Percentiles rank a stretch among this genome's conserved stretches.
phyloP scores from a whole-genome alignment of 805 yeast genomes.

The Geotrichum ghanense region DNA sequence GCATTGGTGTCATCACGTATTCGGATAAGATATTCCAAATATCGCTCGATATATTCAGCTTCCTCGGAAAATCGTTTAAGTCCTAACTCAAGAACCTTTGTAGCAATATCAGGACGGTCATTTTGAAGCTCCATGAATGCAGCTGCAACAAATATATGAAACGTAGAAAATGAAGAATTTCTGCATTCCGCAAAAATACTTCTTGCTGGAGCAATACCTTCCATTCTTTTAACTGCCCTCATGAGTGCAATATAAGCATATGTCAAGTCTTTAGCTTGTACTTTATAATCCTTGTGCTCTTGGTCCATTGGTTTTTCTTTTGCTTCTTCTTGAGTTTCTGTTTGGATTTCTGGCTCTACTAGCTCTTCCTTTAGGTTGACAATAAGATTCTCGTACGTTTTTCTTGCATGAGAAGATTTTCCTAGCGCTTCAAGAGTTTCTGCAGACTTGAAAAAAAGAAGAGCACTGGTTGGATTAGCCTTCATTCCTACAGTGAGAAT shows the following conservation, averaged over 20 bases:
- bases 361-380: conserved; percentile 33
- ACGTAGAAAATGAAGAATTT: conserved; percentile 48
- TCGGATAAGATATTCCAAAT: conserved; percentile 59
- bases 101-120: conserved; percentile 54
- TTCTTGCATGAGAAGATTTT: conserved; percentile 38
- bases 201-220: conserved; percentile 66
- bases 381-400: conserved; percentile 40
- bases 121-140: conserved; percentile 69
- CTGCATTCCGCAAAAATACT: conserved; percentile 59
- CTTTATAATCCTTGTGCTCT: conserved; percentile 10
- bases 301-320: conserved; percentile 13
- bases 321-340: conserved; percentile 3
- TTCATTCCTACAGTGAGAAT: conserved; percentile 42
- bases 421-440: conserved; percentile 56
- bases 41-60: conserved; percentile 53
- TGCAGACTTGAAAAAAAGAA: conserved; percentile 54
- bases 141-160: conserved; percentile 69
- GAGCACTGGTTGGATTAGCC: conserved; percentile 59
- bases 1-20: conserved; percentile 64
- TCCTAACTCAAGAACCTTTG: conserved; percentile 70
- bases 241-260: conserved; percentile 56
- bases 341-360: conserved; percentile 12
- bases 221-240: conserved; percentile 55
- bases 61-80: conserved; percentile 44
- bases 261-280: conserved; percentile 37